Conservation (phyloP, 2,329 filamentous ascomycete genomes). For the Botrytis deweyae region DNA sequence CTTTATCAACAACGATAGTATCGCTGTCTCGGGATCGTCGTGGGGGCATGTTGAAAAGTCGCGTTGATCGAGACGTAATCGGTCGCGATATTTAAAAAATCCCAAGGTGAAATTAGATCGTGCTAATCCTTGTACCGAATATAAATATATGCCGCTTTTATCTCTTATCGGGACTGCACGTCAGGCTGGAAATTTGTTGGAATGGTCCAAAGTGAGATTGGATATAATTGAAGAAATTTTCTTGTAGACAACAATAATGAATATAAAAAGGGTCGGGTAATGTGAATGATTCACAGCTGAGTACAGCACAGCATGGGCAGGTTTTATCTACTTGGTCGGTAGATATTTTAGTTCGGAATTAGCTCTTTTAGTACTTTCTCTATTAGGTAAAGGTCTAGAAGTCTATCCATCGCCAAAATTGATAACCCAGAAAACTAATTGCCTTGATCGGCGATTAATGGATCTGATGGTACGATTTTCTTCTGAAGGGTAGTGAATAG, state of each 20-base stretch:
- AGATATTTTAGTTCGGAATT: slow-evolving; percentile 19
- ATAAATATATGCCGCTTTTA: slow-evolving; percentile 16
- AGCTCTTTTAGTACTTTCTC: slow-evolving; percentile 12
- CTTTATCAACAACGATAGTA: slow-evolving; percentile 34
- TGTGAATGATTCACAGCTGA: slow-evolving; percentile 13
- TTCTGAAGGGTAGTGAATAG: not conserved
- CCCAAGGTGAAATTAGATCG: slow-evolving; percentile 19
- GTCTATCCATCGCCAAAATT: not conserved
- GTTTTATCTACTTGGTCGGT: slow-evolving; percentile 15
- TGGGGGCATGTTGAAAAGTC: slow-evolving; percentile 16
- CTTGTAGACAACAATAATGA: slow-evolving; percentile 7
- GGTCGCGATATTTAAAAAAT: slow-evolving; percentile 18
- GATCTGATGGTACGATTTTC: not conserved
- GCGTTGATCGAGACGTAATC: slow-evolving; percentile 6
- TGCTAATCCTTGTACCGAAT: slow-evolving; percentile 19
- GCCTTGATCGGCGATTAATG: slow-evolving; percentile 4
- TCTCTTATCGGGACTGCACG: slow-evolving; percentile 18
- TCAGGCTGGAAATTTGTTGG: slow-evolving; percentile 1
- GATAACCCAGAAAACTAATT: not conserved
- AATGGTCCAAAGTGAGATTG: slow-evolving; percentile 11
- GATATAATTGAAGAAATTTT: slow-evolving; percentile 12
- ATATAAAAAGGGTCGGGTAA: slow-evolving; percentile 9
- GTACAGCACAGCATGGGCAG: not conserved
- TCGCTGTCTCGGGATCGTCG: slow-evolving; percentile 25
- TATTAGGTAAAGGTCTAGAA: slow-evolving; percentile 9